phyloP scores from a whole-genome alignment of 139 green algal genomes.

The Eudorina sp. region DNA sequence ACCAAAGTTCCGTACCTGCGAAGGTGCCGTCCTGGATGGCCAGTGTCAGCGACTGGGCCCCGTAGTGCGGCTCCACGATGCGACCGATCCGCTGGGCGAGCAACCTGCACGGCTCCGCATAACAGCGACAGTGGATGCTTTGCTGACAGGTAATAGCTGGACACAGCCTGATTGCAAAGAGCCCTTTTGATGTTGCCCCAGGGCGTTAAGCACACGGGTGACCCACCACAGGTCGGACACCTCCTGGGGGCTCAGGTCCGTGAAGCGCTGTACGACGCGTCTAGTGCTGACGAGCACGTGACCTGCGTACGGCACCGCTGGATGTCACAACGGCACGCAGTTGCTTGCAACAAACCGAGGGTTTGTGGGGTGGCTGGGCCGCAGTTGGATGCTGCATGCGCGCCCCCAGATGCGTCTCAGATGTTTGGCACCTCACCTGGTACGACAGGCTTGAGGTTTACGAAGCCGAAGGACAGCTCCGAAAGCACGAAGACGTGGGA shows the following conservation, averaged over 20 bases:
- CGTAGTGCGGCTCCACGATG: slow-evolving; percentile 74
- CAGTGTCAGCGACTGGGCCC: slow-evolving; percentile 82
- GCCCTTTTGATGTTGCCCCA: too few species aligned
- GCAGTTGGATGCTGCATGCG: too few species aligned
- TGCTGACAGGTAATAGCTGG: too few species aligned
- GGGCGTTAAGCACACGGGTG: too few species aligned
- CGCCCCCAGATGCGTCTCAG: too few species aligned
- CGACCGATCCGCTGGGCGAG: slow-evolving; percentile 76
- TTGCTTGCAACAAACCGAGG: too few species aligned
- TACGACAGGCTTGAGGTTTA: slow-evolving; percentile 97
- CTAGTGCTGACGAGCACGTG: slow-evolving; percentile 94
- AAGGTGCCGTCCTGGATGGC: slow-evolving; percentile 78
- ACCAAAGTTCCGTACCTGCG: slow-evolving; percentile 19
- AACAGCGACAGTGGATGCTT: too few species aligned
- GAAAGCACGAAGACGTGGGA: slow-evolving; percentile 86
- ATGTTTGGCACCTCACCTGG: too few species aligned
- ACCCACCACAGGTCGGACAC: slow-evolving; percentile 89
- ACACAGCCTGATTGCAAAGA: too few species aligned
- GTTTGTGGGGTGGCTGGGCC: too few species aligned
- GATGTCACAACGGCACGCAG: too few species aligned
- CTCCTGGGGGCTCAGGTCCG: slow-evolving; percentile 85
- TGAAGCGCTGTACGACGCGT: slow-evolving; percentile 82
- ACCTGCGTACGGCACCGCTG: slow-evolving; percentile 61
- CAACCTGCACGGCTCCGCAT: too few species aligned
- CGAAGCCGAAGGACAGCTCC: slow-evolving; percentile 86